Conservation (phyloP, 2,329 filamentous ascomycete species). For the Diaporthe australafricana region DNA sequence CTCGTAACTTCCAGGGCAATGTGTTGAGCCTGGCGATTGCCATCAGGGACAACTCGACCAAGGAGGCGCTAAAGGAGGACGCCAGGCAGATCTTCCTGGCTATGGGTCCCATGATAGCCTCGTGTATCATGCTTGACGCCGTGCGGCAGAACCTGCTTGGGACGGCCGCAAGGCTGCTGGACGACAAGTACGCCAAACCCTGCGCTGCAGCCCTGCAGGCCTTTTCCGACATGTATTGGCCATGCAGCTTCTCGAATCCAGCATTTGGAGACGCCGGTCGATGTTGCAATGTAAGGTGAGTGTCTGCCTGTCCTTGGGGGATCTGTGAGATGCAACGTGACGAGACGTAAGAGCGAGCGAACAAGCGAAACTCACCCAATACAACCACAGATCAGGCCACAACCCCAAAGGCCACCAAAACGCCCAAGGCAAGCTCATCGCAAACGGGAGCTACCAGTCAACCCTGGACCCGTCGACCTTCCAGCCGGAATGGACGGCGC, state of each 20-base stretch:
- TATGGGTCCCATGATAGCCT: constrained; percentile 2
- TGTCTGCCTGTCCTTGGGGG: neutral
- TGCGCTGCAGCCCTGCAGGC: neutral
- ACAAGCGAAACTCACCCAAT: neutral
- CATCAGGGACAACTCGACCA: neutral
- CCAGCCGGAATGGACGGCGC: neutral
- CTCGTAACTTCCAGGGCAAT: constrained; percentile 4
- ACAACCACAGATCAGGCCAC: neutral
- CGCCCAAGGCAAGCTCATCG: constrained; percentile 6
- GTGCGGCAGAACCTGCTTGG: constrained; percentile 11
- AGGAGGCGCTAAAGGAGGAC: neutral
- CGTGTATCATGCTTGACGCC: constrained; percentile 3
- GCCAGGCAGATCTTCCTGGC: neutral
- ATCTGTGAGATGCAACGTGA: rapidly evolving
- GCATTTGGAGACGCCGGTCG: neutral
- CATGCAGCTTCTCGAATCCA: constrained; percentile 7
- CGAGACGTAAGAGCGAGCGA: neutral
- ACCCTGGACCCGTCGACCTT: neutral
- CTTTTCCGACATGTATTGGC: constrained; percentile 14
- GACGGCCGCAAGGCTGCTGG: constrained; percentile 20
- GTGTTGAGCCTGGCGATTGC: neutral
- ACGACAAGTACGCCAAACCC: constrained; percentile 14
- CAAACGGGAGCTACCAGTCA: constrained; percentile 12
- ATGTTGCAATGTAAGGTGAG: constrained; percentile 22
- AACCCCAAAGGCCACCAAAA: constrained; percentile 19